phyloP scores from a whole-genome alignment of 140 eudicot species.

The Cichorium intybus region DNA sequence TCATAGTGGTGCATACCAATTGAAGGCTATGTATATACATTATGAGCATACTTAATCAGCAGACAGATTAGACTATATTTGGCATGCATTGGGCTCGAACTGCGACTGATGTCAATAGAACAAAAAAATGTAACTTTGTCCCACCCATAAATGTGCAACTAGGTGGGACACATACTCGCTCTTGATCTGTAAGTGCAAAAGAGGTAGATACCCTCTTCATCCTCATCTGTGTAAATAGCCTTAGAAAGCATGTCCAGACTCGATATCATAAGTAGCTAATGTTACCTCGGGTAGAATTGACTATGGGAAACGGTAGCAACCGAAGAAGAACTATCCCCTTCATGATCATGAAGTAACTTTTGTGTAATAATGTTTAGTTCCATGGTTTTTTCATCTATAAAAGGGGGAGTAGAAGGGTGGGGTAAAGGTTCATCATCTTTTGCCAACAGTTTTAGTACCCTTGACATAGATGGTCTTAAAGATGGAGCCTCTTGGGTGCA shows the following conservation, averaged over 20 bases:
- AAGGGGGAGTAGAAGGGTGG: conserved; percentile 73
- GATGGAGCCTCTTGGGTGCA: conserved; percentile 84
- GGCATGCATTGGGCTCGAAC: background rate
- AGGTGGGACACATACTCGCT: background rate
- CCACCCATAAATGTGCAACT: background rate
- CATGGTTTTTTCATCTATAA: conserved; percentile 72
- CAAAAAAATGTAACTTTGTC: background rate
- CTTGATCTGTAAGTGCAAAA: background rate
- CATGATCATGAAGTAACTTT: conserved; percentile 13
- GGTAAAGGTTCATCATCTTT: conserved; percentile 63
- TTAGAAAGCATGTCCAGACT: too few species aligned
- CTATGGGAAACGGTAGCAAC: conserved; percentile 59
- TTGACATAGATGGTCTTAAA: conserved; percentile 81
- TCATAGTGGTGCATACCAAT: background rate
- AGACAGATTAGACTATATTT: background rate
- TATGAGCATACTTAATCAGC: background rate
- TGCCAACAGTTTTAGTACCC: conserved; percentile 55
- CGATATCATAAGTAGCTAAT: background rate
- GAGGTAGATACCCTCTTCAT: background rate
- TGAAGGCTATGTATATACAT: too few species aligned
- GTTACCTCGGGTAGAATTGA: conserved; percentile 54
- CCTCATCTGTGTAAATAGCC: too few species aligned
- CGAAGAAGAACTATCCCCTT: conserved; percentile 33
- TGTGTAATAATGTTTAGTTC: conserved; percentile 52
- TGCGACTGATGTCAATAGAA: background rate